Evolutionary conservation across 441 rosid genomes (phyloP), one percentile per base, ranked within the genome.

Genomic region (Isatis lusitanica): DNA sequence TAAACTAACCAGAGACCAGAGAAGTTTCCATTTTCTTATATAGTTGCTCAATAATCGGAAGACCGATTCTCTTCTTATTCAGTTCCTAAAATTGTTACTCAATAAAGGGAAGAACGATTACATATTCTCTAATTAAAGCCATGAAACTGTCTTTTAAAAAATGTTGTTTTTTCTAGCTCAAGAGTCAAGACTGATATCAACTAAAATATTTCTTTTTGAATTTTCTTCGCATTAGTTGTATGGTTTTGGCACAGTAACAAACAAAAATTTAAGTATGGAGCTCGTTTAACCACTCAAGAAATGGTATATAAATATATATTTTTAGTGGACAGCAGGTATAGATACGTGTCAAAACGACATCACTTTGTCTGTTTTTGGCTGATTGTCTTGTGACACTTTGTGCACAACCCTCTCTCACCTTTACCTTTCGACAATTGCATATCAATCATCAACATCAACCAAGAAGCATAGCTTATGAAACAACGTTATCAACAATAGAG

Each of bases 301-400:
- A 30, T 30, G 2, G 73, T 15, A 42, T 50, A 60, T 52, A n/a
- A n/a, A 28, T 26, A 26, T 26, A n/a, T 13, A 38, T 74, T 38
- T 3, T 6, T 13, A 60, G 78, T 62, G 64, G 64, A 61, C 28
- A 52, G 30, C 6, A 61, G 78, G 56, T 51, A 18, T 31, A n/a
- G 3, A 36, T 2, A 62, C 70, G 79, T 68, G 79, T 69, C 73
- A 31, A 40, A 40, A 42, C 16, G 11, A n/a, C 12, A 31, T 43
- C 70, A 6, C 26, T 15, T 36, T 43, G 15, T 61, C 68, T 42
- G 12, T 21, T 13, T 74, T 15, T 38, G 63, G 63, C 57, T 44
- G 40, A 75, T 75, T 68, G 64, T 68, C 42, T 40, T 40, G 31
- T 35, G 26, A 47, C 16, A 65, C 67, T 66, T 66, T 40, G 52